These are phyloP conservation scores for Plectosphaerella cucumerina DNA, from an alignment of 2,329 filamentous ascomycete genomes.

Conservation along the genomic window DNA sequence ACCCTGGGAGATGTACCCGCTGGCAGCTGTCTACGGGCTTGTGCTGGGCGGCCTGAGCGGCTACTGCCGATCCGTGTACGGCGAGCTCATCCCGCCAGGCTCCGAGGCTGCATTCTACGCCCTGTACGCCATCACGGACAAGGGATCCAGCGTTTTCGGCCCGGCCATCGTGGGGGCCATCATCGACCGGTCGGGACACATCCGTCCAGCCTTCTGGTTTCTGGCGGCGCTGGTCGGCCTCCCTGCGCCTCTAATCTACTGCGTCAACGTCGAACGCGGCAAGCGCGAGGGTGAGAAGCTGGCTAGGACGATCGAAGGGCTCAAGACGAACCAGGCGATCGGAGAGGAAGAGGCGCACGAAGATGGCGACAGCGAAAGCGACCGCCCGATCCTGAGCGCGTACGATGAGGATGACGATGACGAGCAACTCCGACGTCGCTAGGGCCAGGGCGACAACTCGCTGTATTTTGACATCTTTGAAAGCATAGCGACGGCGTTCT, in stretches of 20 bases:
- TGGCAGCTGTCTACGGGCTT: slow-evolving; percentile 87
- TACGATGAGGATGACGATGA: slow-evolving; percentile 28
- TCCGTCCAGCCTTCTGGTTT: slow-evolving; percentile 88
- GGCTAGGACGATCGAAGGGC: slow-evolving; percentile 55
- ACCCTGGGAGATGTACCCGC: slow-evolving; percentile 93
- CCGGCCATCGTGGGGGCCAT: slow-evolving; percentile 91
- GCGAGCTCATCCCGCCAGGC: slow-evolving; percentile 88
- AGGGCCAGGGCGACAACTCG: neutral
- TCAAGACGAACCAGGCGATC: slow-evolving; percentile 25
- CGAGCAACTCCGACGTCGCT: slow-evolving; percentile 2
- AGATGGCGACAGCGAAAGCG: slow-evolving; percentile 16
- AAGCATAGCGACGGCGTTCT: slow-evolving; percentile 20
- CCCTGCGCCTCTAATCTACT: slow-evolving; percentile 78
- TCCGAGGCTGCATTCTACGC: slow-evolving; percentile 96
- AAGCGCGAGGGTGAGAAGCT: slow-evolving; percentile 64
- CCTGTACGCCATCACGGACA: slow-evolving; percentile 95
- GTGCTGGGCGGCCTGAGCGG: slow-evolving; percentile 89
- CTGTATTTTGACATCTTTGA: slow-evolving; percentile 1
- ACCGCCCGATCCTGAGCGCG: slow-evolving; percentile 26
- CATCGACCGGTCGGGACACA: slow-evolving; percentile 77
- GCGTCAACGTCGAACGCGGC: slow-evolving; percentile 79
- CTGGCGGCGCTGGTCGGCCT: slow-evolving; percentile 78
- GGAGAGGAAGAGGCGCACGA: slow-evolving; percentile 13
- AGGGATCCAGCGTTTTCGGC: slow-evolving; percentile 89
- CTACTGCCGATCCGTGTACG: slow-evolving; percentile 89